Percentiles rank a stretch among this genome's conserved stretches.
Evolutionary conservation across 495 filamentous ascomycete genomes (phyloP).

Genomic region (Cudoniella acicularis): DNA sequence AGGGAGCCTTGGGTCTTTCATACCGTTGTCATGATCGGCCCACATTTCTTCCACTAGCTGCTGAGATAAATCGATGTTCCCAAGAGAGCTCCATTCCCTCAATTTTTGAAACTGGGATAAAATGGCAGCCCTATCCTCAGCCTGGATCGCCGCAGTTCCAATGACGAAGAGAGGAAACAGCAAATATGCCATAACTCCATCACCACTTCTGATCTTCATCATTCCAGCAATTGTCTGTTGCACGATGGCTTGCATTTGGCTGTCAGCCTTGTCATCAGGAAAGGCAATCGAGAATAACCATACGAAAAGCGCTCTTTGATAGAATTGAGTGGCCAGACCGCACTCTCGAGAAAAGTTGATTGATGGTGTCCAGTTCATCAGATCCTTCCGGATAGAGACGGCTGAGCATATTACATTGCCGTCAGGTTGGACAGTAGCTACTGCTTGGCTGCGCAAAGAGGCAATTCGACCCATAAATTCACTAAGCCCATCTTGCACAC

Average conservation of each 20-base stretch:
- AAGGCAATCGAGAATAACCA: constrained; percentile 17
- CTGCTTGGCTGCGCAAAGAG: constrained; percentile 6
- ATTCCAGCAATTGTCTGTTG: neutral
- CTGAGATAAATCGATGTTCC: constrained; percentile 14
- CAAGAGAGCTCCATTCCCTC: constrained; percentile 15
- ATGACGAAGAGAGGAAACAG: constrained; percentile 18
- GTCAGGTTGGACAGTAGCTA: neutral
- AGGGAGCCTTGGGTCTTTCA: neutral
- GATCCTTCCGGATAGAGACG: constrained; percentile 1
- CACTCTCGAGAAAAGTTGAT: neutral
- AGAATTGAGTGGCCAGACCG: constrained; percentile 1
- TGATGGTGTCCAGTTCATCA: constrained; percentile 8
- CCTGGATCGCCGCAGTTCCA: constrained; percentile 7
- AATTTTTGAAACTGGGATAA: constrained; percentile 4
- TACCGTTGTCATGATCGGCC: constrained; percentile 10
- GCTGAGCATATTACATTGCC: constrained; percentile 9
- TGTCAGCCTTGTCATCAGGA: constrained; percentile 3
- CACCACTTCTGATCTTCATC: constrained; percentile 6
- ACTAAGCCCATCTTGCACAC: constrained; percentile 8
- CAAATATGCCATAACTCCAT: constrained; percentile 13
- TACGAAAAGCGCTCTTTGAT: constrained; percentile 11
- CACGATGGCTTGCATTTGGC: constrained; percentile 5
- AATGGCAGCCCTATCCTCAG: constrained; percentile 5
- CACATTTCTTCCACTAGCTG: constrained; percentile 14
- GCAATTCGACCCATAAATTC: constrained; percentile 14